Evolutionary conservation across 75 land plant species (phyloP).

Genomic region (Chamaecyparis obtusa): DNA sequence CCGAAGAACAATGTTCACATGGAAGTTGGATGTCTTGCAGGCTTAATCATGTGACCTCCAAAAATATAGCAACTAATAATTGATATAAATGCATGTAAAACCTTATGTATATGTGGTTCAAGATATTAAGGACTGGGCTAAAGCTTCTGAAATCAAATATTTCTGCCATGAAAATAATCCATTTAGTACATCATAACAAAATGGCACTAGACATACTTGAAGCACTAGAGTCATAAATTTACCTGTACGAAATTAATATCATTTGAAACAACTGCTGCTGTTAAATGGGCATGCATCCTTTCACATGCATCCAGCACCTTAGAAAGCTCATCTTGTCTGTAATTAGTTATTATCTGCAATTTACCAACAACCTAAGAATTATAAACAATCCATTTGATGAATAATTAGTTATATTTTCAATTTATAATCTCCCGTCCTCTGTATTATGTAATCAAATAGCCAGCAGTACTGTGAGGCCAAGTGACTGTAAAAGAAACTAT

Average conservation of each 20-base stretch:
- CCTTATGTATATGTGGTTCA: neutral
- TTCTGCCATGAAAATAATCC: neutral
- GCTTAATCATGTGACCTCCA: neutral
- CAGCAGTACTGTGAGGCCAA: neutral
- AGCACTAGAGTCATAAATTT: neutral
- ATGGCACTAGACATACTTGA: neutral
- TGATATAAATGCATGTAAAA: neutral
- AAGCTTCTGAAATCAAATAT: neutral
- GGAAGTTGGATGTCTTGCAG: neutral
- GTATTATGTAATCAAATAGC: neutral
- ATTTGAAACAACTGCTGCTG: conserved; percentile 99
- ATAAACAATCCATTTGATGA: neutral
- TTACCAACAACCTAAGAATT: neutral
- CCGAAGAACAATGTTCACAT: neutral
- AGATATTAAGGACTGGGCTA: neutral
- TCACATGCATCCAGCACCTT: conserved; percentile 84
- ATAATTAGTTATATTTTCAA: neutral
- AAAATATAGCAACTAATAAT: neutral
- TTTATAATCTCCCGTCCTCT: neutral
- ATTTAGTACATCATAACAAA: neutral
- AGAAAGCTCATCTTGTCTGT: conserved; percentile 65
- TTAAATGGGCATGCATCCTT: conserved; percentile 96
- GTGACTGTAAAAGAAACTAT: neutral
- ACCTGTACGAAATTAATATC: conserved; percentile 84
- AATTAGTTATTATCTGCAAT: conserved; percentile 76